Evolutionary conservation across 495 filamentous ascomycete genomes (phyloP), one percentile per base, ranked within the genome.

Genomic region (Aspergillus homomorphus): DNA sequence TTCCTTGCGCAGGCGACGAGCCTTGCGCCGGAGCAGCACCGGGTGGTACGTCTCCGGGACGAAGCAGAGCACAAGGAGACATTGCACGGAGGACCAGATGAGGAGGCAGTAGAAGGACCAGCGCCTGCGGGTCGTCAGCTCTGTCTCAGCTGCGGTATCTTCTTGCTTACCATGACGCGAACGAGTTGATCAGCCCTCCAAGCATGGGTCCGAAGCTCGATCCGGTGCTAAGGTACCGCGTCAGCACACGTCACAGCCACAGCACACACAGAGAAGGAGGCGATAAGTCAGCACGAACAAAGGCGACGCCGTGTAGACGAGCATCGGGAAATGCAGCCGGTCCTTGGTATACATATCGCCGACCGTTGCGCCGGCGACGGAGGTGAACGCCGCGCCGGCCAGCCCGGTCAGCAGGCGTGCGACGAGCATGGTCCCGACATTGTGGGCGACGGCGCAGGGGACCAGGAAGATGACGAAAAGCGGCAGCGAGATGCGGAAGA

Each of bases 1-100:
- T 56, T 85, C 78, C 60, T 86, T 82, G 16, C 90, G 81, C 19
- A 56, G 23, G 9, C 91, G 65, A 33, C 70, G 68, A 2, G 91
- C 91, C 59, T 91, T 91, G 9, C 26, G 18, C 24, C 62, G 49
- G 43, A 67, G 63, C 80, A 77, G 24, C 79, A 51, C 28, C 2
- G 56, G 80, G 46, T 86, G 86, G 68, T 92, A 96, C 1, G 92
- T 96, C 74, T 95, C 91, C 3, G 91, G 91, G 1, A 91, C 88
- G 30, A 90, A 80, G 30, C 89, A 62, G 44, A 82, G 60, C 23
- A 95, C 81, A 59, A 78, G 63, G 0, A 72, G 66, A 16, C 88
- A 72, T 58, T 85, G 66, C 20, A 77, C 60, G 18, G 69, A 76
- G 5, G 85, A 75, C 89, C 89, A 93, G 19, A 95, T 93, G 3